phyloP scores from a whole-genome alignment of 345 rosid species.

The Pistacia integerrima region DNA sequence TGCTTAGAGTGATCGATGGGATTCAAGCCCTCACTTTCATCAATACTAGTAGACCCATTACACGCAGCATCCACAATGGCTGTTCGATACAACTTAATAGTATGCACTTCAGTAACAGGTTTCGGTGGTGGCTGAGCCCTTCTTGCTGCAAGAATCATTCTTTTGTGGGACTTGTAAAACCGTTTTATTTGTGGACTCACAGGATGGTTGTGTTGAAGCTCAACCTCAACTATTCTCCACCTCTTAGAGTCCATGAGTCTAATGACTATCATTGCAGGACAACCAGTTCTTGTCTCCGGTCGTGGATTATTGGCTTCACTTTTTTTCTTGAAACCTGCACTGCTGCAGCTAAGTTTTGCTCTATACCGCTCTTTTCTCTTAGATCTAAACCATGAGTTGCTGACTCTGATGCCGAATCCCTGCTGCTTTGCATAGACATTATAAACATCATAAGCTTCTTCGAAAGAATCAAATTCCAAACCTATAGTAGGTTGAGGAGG shows the following conservation, averaged over 20 bases:
- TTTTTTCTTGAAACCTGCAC: slow-evolving; percentile 56
- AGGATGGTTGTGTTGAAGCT: slow-evolving; percentile 51
- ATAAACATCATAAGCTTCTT: slow-evolving; percentile 49
- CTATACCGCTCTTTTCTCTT: slow-evolving; percentile 49
- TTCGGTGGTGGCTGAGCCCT: slow-evolving; percentile 34
- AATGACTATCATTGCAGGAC: slow-evolving; percentile 49
- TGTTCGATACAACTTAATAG: slow-evolving; percentile 48
- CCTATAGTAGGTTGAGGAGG: slow-evolving; percentile 39
- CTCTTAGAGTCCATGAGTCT: slow-evolving; percentile 46
- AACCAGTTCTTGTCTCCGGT: slow-evolving; percentile 54
- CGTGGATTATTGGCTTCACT: slow-evolving; percentile 55
- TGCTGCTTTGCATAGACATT: slow-evolving; percentile 48
- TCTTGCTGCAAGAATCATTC: slow-evolving; percentile 43
- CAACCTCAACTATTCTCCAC: slow-evolving; percentile 53
- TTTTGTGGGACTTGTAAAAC: slow-evolving; percentile 50
- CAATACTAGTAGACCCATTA: slow-evolving; percentile 32
- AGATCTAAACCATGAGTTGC: slow-evolving; percentile 53
- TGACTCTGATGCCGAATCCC: slow-evolving; percentile 56
- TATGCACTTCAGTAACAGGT: slow-evolving; percentile 48
- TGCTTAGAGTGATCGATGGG: slow-evolving; percentile 38
- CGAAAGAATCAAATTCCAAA: slow-evolving; percentile 54
- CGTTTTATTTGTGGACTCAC: slow-evolving; percentile 40
- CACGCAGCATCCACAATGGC: slow-evolving; percentile 29
- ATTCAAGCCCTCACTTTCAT: slow-evolving; percentile 31
- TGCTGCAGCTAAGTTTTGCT: slow-evolving; percentile 60